Evolutionary conservation across 1,284 basidiomycete species (phyloP), one percentile per base, ranked within the genome.

Genomic region (Xerocomus minutiporus): DNA sequence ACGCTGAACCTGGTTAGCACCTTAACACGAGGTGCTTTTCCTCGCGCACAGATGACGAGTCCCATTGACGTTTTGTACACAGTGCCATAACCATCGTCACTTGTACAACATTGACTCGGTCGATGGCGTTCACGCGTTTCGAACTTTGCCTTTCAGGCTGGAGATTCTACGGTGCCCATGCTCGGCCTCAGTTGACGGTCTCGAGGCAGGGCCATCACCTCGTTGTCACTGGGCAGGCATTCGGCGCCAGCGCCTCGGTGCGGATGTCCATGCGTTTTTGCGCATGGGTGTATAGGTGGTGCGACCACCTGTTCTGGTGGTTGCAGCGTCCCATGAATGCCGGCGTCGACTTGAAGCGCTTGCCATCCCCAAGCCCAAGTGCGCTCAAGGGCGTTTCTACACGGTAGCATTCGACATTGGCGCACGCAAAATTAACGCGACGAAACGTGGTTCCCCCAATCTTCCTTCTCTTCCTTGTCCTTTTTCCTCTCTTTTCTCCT

Each of bases 111-210:
- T 7, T 17, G 31, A 32, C 13, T 32, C 34, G 15, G 13, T 35
- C 43, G 26, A 66, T 67, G 65, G 23, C 55, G 20, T 63, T 64
- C n/a, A 60, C 64, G 52, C 62, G 57, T 51, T 64, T 67, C 44
- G 62, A 64, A 36, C 61, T 67, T 20, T 60, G 54, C 46, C 55
- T 52, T 17, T 56, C 61, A 11, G 53, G 61, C 49, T 65, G 65
- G 62, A 51, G 63, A 44, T 51, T 64, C 54, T 59, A 66, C 40
- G 63, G 55, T 48, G 53, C 39, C 9, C 52, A 46, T 40, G 61
- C 59, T 36, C 62, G 61, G 46, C 62, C 65, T 15, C 65, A 63
- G 50, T 53, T 64, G 54, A 42, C 40, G 1, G 46, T 64, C 55
- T 58, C 55, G 45, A 67, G 46, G 53, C 65, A 64, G 57, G 40